phyloP scores from a whole-genome alignment of 2,329 filamentous ascomycete species.

The Trichoderma koningiopsis region DNA sequence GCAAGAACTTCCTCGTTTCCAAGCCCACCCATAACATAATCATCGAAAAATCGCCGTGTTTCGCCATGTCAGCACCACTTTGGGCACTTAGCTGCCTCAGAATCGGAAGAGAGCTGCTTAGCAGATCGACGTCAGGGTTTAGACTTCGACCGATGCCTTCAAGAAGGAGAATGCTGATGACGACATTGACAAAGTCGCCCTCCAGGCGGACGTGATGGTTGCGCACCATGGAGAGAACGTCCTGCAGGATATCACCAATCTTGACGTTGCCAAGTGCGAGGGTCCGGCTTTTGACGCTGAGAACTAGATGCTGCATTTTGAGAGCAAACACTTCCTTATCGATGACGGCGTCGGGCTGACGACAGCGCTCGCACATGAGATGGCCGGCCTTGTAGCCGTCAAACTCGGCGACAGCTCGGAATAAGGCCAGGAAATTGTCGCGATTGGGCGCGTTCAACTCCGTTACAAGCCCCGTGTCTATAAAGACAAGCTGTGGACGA shows the following conservation, averaged over 20 bases:
- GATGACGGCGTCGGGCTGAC: constrained; percentile 86
- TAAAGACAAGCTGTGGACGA: constrained; percentile 92
- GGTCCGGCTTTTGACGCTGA: constrained; percentile 86
- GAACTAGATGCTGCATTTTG: constrained; percentile 94
- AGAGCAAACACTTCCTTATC: constrained; percentile 89
- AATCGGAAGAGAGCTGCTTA: constrained; percentile 85
- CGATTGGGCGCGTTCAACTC: constrained; percentile 87
- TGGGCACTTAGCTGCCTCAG: constrained; percentile 83
- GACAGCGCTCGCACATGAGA: constrained; percentile 93
- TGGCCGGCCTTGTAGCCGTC: constrained; percentile 94
- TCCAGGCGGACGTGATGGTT: constrained; percentile 90
- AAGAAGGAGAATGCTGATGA: constrained; percentile 88
- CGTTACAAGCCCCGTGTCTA: constrained; percentile 93
- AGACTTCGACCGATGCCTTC: constrained; percentile 91
- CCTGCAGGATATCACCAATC: constrained; percentile 91
- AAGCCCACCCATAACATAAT: constrained; percentile 88
- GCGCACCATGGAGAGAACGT: constrained; percentile 90
- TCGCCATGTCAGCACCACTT: constrained; percentile 69
- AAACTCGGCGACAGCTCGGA: constrained; percentile 94
- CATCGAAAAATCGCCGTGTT: constrained; percentile 78
- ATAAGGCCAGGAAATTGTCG: constrained; percentile 89
- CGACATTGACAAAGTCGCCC: constrained; percentile 97
- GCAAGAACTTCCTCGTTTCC: constrained; percentile 84
- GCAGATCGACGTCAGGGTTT: constrained; percentile 83
- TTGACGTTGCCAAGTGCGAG: constrained; percentile 92